A percentile compares a stretch with the other conserved stretches of the same genome.
phyloP scores from a whole-genome alignment of 768 basidiomycete genomes.

The Lactarius pseudohatsudake region DNA sequence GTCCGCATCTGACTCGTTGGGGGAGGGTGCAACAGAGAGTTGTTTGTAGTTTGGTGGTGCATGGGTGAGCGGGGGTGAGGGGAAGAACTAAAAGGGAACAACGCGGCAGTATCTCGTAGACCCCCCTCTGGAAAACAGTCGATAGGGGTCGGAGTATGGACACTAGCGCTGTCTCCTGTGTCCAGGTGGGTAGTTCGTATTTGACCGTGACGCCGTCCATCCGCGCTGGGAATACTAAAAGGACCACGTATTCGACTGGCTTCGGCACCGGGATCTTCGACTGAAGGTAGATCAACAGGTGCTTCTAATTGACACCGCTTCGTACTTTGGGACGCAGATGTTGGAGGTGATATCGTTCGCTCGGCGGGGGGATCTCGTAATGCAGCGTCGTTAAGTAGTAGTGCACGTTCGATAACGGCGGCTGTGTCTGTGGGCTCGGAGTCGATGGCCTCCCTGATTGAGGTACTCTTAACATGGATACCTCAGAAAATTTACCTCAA shows the following conservation, averaged over 20 bases:
- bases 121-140: not conserved
- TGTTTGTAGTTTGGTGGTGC: not conserved
- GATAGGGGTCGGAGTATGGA: not conserved
- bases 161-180: not conserved
- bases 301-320: not conserved
- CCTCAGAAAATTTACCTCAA: not conserved
- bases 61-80: not conserved
- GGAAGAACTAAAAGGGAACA: not conserved
- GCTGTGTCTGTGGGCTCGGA: not conserved
- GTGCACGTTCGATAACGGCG: conserved; percentile 23
- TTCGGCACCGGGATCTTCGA: not conserved
- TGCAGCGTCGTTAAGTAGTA: not conserved
- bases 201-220: not conserved
- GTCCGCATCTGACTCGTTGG: not conserved
- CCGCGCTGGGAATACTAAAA: not conserved
- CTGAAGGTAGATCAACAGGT: not conserved
- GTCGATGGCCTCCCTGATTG: conserved; percentile 13
- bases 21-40: not conserved
- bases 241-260: not conserved
- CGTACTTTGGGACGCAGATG: not conserved
- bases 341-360: not conserved
- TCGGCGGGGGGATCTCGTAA: not conserved
- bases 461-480: not conserved
- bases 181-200: not conserved
- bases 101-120: not conserved